phyloP scores from a whole-genome alignment of 176 grass and related monocot genomes.

The Ensete glaucum region DNA sequence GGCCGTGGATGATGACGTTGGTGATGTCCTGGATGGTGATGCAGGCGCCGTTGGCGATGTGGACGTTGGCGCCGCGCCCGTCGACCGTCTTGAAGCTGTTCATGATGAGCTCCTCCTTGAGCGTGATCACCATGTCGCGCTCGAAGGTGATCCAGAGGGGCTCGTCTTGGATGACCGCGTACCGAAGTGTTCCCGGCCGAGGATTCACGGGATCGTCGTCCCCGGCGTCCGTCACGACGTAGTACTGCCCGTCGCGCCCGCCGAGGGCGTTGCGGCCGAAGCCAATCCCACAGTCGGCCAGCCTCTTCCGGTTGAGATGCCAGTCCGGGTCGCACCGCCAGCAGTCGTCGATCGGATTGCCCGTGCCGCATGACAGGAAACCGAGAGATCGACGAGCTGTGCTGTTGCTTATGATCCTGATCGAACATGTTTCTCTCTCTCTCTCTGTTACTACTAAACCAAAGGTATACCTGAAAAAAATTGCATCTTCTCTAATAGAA shows the following conservation, averaged over 20 bases:
- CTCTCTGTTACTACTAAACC: too few relatives aligned
- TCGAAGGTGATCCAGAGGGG: conserved; percentile 7
- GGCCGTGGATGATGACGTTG: conserved; percentile 10
- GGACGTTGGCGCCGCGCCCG: conserved; percentile 1
- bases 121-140: conserved; percentile 10
- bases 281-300: conserved; percentile 3
- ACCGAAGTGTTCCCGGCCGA: not conserved
- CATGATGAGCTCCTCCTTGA: conserved; percentile 14
- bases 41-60: conserved; percentile 3
- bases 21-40: conserved; percentile 5
- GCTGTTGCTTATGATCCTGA: conserved; percentile 5
- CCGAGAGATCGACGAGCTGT: conserved; percentile 2
- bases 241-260: not conserved
- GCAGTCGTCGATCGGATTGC: conserved; percentile 9
- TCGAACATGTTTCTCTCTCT: not conserved
- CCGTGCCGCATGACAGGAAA: conserved; percentile 1
- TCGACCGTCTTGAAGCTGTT: conserved; percentile 14
- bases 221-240: not conserved
- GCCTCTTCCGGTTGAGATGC: not conserved
- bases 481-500: not conserved
- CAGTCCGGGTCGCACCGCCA: conserved; percentile 5
- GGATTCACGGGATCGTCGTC: conserved; percentile 11
- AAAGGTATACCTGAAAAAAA: too few relatives aligned
- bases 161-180: not conserved
- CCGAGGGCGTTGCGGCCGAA: conserved; percentile 10